Evolutionary conservation across 352 stramenopile species (phyloP).

Genomic region (Globisporangium radiosum): DNA sequence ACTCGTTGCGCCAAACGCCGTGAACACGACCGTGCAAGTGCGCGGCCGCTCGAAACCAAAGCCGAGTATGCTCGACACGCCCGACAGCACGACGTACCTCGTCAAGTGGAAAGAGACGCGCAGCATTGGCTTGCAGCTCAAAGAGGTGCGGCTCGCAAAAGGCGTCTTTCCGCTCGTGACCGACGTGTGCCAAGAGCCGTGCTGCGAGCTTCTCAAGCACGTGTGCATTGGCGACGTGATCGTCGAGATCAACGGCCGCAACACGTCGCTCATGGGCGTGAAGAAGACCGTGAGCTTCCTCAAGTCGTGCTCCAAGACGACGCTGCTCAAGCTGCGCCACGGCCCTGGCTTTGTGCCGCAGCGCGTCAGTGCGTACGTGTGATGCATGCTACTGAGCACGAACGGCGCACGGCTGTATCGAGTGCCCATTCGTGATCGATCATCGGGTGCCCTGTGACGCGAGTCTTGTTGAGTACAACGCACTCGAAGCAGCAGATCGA

Average conservation of each 20-base stretch:
- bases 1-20: constrained; percentile 65
- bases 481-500: too few relatives aligned
- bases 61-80: constrained; percentile 68
- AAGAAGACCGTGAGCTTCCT: constrained; percentile 88
- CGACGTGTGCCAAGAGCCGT: constrained; percentile 78
- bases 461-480: background rate
- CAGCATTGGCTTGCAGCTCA: constrained; percentile 81
- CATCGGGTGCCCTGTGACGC: background rate
- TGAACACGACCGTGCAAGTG: constrained; percentile 83
- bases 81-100: constrained; percentile 77
- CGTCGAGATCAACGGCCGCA: constrained; percentile 85
- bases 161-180: constrained; percentile 76
- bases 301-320: constrained; percentile 82
- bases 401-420: too few relatives aligned
- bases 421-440: too few relatives aligned
- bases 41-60: constrained; percentile 72
- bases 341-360: constrained; percentile 66
- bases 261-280: constrained; percentile 84
- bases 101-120: constrained; percentile 86
- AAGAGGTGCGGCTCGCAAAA: constrained; percentile 72
- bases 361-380: constrained; percentile 71
- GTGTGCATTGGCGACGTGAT: constrained; percentile 83
- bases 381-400: background rate
- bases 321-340: constrained; percentile 79
- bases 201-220: constrained; percentile 77